Conservation (phyloP, 441 rosid species). For the Daphne laureola region DNA sequence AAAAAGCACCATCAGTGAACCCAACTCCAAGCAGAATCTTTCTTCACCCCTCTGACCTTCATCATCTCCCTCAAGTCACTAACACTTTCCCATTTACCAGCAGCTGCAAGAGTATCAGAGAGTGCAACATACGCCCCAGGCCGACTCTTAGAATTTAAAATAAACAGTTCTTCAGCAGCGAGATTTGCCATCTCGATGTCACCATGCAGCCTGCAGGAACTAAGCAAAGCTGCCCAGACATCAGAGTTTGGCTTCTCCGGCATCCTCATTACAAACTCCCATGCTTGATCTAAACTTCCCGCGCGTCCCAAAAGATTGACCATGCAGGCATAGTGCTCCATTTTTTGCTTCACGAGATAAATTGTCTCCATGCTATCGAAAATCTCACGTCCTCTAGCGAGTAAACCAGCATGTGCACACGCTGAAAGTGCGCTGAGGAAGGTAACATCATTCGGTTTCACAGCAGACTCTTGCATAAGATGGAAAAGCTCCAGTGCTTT, state of each 20-base stretch:
- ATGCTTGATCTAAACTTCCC: constrained; percentile 53
- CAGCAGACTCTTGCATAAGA: constrained; percentile 34
- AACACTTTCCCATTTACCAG: constrained; percentile 71
- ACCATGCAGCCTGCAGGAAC: constrained; percentile 65
- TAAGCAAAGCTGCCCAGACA: constrained; percentile 86
- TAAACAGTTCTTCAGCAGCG: constrained; percentile 68
- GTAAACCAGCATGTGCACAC: constrained; percentile 79
- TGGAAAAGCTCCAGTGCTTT: constrained; percentile 62
- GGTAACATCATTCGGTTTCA: constrained; percentile 64
- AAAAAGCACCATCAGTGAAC: constrained; percentile 21
- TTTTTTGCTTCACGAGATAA: constrained; percentile 51
- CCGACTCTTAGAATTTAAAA: constrained; percentile 48
- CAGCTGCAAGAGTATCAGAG: constrained; percentile 70
- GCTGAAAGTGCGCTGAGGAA: constrained; percentile 79
- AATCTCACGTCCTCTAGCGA: constrained; percentile 52
- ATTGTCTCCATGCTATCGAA: constrained; percentile 69
- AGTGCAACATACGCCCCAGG: constrained; percentile 82
- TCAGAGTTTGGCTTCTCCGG: constrained; percentile 70
- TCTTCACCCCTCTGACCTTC: constrained; percentile 55
- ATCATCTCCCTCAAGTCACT: constrained; percentile 57
- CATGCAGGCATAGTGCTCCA: constrained; percentile 93
- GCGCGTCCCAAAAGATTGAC: constrained; percentile 85
- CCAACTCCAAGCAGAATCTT: constrained; percentile 70
- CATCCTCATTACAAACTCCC: constrained; percentile 51
- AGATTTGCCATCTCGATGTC: constrained; percentile 48